Evolutionary conservation across 495 filamentous ascomycete species (phyloP).

Genomic region (Trichoderma orchidacearum): DNA sequence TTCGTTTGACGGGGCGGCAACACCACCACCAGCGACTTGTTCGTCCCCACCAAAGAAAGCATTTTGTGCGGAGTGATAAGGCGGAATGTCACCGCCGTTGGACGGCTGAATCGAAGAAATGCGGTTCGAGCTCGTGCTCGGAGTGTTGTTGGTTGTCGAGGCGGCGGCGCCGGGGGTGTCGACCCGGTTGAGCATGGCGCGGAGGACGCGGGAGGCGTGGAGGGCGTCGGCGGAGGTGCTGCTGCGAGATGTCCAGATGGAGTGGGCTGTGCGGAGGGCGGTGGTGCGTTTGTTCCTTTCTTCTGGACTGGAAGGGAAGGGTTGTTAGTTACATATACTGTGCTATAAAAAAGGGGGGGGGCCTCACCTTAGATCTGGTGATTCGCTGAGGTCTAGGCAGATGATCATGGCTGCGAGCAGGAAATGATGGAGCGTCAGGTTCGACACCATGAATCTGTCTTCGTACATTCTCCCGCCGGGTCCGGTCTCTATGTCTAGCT

Average conservation of each 20-base stretch:
- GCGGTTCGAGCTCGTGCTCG: not conserved
- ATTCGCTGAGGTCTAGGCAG: slow-evolving; percentile 24
- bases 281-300: slow-evolving; percentile 17
- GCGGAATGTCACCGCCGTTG: not conserved
- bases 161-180: slow-evolving; percentile 8
- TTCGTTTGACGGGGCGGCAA: too few relatives aligned
- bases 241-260: slow-evolving; percentile 20
- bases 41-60: not conserved
- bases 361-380: slow-evolving; percentile 3
- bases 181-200: slow-evolving; percentile 23
- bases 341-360: not conserved
- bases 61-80: not conserved
- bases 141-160: slow-evolving; percentile 7
- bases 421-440: slow-evolving; percentile 26
- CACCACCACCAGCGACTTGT: too few relatives aligned
- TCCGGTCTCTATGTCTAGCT: slow-evolving; percentile 20
- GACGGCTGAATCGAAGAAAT: not conserved
- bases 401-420: slow-evolving; percentile 29
- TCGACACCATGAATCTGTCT: slow-evolving; percentile 24
- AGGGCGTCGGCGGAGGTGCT: slow-evolving; percentile 16
- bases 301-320: slow-evolving; percentile 4
- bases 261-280: slow-evolving; percentile 24
- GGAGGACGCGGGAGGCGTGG: slow-evolving; percentile 23
- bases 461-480: slow-evolving; percentile 21
- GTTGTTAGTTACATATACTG: not conserved